Conservation (phyloP, 2,329 filamentous ascomycete species). For the Calonectria pteridis region DNA sequence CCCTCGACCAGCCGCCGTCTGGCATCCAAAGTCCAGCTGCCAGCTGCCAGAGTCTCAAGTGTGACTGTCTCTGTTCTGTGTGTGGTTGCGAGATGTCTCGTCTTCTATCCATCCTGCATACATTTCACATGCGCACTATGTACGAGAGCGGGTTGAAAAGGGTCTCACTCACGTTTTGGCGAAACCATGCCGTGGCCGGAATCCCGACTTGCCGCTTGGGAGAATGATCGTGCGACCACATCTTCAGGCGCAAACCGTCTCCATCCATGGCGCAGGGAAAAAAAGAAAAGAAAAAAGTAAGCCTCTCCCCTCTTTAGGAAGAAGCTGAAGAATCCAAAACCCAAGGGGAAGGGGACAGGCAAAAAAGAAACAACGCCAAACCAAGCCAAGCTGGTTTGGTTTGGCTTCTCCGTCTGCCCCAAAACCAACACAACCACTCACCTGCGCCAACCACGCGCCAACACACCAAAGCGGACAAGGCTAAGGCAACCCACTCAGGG, state of each 20-base stretch:
- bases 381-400: slow-evolving; percentile 13
- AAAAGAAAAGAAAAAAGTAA: not conserved
- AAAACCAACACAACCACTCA: not conserved
- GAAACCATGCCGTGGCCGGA: not conserved
- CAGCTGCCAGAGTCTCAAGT: slow-evolving; percentile 8
- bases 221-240: not conserved
- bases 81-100: not conserved
- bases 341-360: not conserved
- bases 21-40: slow-evolving; percentile 26
- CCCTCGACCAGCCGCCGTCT: slow-evolving; percentile 23
- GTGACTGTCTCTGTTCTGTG: not conserved
- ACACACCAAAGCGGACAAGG: slow-evolving; percentile 36
- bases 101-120: not conserved
- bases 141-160: not conserved
- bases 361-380: slow-evolving; percentile 1
- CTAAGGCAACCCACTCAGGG: slow-evolving; percentile 12
- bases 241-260: not conserved
- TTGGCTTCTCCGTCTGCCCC: not conserved
- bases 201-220: not conserved
- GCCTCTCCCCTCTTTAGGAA: not conserved
- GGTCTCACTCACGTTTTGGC: not conserved
- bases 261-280: not conserved
- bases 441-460: slow-evolving; percentile 39
- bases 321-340: not conserved
- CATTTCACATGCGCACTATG: not conserved